A percentile compares a stretch with the other conserved stretches of the same genome.
Evolutionary conservation across 2,329 filamentous ascomycete genomes (phyloP).

Genomic region (Aspergillus nomiae): DNA sequence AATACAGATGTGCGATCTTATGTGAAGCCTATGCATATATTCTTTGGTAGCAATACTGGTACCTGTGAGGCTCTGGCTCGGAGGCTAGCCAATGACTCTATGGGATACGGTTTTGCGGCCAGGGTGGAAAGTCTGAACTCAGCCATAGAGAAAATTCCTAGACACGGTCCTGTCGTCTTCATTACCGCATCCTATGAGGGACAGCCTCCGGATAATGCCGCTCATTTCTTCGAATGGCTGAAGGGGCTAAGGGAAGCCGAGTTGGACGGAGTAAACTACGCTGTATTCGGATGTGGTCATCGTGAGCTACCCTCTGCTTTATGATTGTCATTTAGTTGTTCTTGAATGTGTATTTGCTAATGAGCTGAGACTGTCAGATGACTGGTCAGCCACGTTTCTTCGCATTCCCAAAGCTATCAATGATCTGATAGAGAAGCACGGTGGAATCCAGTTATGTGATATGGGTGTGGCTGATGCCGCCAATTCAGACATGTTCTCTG

Average conservation of each 20-base stretch:
- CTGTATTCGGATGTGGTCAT: conserved; percentile 71
- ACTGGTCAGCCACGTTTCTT: conserved; percentile 64
- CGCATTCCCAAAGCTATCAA: conserved; percentile 67
- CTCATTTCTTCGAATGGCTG: conserved; percentile 69
- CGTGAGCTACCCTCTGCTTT: conserved; percentile 23
- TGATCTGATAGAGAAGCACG: conserved; percentile 52
- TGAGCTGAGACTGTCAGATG: conserved; percentile 28
- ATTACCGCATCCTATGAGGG: conserved; percentile 75
- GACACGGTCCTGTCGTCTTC: conserved; percentile 63
- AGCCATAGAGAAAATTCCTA: conserved; percentile 62
- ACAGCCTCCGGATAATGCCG: conserved; percentile 71
- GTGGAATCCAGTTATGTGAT: conserved; percentile 51
- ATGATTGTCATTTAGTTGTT: background rate
- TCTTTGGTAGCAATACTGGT: conserved; percentile 74
- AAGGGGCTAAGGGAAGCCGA: conserved; percentile 53
- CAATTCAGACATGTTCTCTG: conserved; percentile 66
- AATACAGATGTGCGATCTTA: conserved; percentile 15
- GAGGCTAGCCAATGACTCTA: conserved; percentile 61
- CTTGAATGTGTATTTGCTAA: background rate
- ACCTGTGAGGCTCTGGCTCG: conserved; percentile 73
- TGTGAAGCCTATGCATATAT: conserved; percentile 60
- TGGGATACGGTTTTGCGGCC: conserved; percentile 61
- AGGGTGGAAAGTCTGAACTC: conserved; percentile 62
- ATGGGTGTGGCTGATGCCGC: conserved; percentile 63
- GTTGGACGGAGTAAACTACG: conserved; percentile 62